phyloP scores from a whole-genome alignment of 139 green algal genomes.

The Pycnococcus provasolii region DNA sequence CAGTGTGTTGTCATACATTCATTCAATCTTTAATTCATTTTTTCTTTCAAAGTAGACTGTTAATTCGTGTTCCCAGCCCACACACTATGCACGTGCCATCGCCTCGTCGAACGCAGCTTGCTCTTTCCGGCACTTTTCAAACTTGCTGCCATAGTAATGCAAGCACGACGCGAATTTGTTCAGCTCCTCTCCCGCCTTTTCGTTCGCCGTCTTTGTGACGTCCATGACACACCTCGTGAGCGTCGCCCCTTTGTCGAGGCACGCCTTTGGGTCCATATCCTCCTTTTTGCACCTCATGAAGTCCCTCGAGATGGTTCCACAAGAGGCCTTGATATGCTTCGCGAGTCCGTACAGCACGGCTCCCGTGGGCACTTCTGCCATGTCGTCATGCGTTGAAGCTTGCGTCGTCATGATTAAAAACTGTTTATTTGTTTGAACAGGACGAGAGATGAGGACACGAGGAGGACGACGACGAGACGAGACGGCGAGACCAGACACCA shows the following conservation, averaged over 20 bases:
- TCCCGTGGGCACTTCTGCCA: no score
- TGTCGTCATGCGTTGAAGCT: no score
- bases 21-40: not conserved
- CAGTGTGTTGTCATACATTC: no score
- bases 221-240: slow-evolving; percentile 11
- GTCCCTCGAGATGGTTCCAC: no score
- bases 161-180: slow-evolving; percentile 18
- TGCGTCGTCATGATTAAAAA: no score
- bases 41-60: not conserved
- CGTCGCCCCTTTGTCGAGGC: slow-evolving; percentile 7
- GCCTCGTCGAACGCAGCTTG: slow-evolving; percentile 11
- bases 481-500: no score
- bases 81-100: not conserved
- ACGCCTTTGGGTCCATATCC: slow-evolving; percentile 12
- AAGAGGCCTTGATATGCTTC: no score
- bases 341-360: no score
- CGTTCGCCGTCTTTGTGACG: slow-evolving; percentile 1
- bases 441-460: no score
- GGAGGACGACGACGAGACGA: no score
- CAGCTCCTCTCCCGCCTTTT: slow-evolving; percentile 2
- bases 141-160: slow-evolving; percentile 13
- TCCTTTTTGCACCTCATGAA: slow-evolving; percentile 18
- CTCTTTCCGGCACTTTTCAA: slow-evolving; percentile 13
- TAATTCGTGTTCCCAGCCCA: not conserved
- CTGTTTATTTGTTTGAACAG: no score